Conservation (phyloP, 176 grass and related monocot species). For the Neostapfia colusana region DNA sequence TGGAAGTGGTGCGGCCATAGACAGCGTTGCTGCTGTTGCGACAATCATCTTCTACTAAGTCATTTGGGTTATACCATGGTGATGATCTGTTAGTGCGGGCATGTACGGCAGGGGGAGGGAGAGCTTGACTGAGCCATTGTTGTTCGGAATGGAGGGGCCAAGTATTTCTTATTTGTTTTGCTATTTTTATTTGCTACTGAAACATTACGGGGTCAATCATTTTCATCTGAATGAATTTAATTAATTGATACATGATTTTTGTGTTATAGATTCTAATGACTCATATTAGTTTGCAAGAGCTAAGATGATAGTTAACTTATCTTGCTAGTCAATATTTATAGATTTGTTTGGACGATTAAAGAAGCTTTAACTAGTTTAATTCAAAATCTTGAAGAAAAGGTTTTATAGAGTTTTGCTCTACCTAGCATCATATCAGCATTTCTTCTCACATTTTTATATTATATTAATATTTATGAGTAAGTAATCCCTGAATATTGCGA, state of each 20-base stretch:
- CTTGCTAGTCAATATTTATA: too few species aligned
- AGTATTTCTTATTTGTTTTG: constrained; percentile 34
- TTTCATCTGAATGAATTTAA: constrained; percentile 31
- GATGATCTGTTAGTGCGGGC: neutral
- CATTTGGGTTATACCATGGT: neutral
- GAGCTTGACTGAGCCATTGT: neutral
- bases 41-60: constrained; percentile 42
- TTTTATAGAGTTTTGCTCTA: too few species aligned
- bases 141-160: neutral
- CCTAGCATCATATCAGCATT: neutral
- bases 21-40: neutral
- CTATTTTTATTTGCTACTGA: constrained; percentile 24
- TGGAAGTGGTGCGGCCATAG: neutral
- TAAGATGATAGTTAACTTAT: neutral
- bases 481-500: too few species aligned
- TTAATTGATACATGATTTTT: neutral
- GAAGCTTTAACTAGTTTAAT: neutral
- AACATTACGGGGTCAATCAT: constrained; percentile 36
- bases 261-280: neutral
- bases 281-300: neutral
- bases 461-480: neutral
- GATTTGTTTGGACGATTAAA: neutral
- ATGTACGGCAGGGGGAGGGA: neutral
- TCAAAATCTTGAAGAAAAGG: neutral
- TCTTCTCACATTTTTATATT: neutral